These are phyloP conservation scores for Astrothelium subdiscretum DNA, from an alignment of 495 filamentous ascomycete genomes.

Conservation along the genomic window DNA sequence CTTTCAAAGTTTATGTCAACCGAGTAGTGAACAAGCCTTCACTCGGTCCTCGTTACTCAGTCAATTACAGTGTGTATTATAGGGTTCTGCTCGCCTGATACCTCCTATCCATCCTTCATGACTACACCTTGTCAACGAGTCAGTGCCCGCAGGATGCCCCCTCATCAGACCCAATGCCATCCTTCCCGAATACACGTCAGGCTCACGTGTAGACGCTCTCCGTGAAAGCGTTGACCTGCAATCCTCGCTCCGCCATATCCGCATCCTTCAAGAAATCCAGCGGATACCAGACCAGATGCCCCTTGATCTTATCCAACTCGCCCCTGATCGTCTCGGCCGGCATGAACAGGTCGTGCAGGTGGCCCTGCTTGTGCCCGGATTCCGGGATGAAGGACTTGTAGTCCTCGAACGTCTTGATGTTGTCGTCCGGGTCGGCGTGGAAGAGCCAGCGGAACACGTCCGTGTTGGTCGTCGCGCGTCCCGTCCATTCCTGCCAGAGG, in stretches of 20 bases:
- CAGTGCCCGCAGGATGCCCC: too few species aligned
- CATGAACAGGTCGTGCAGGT: constrained; percentile 69
- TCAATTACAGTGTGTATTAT: too few species aligned
- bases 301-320: constrained; percentile 69
- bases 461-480: constrained; percentile 65
- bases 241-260: constrained; percentile 79
- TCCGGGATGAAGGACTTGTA: constrained; percentile 54
- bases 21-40: too few species aligned
- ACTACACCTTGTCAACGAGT: too few species aligned
- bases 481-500: constrained; percentile 78
- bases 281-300: constrained; percentile 94
- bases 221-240: constrained; percentile 61
- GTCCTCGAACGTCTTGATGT: constrained; percentile 77
- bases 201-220: constrained; percentile 53
- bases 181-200: too few species aligned
- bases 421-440: constrained; percentile 84
- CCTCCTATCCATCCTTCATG: too few species aligned
- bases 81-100: too few species aligned
- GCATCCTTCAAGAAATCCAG: constrained; percentile 75
- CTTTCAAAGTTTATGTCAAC: too few species aligned
- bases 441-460: constrained; percentile 79
- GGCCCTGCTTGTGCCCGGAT: constrained; percentile 55
- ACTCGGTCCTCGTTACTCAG: too few species aligned
- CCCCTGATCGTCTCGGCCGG: constrained; percentile 55
- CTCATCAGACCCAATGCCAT: too few species aligned